Percentiles rank a stretch among this genome's conserved stretches.
Conservation (phyloP, 768 basidiomycete species). For the Agaricus sinodeliciosus region DNA sequence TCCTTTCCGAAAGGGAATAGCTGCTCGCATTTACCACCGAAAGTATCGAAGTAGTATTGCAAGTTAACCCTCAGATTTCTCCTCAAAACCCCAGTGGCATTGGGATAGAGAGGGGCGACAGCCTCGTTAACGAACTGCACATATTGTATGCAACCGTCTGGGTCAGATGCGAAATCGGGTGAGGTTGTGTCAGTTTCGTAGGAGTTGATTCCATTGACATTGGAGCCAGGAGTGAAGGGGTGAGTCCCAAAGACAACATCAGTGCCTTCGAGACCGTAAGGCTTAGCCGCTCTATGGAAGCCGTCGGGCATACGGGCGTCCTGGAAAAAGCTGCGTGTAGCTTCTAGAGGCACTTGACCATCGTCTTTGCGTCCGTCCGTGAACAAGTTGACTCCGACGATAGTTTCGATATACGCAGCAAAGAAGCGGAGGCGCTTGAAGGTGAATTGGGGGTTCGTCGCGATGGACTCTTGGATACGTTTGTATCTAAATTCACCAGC, state of each 20-base stretch:
- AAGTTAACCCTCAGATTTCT: conserved; percentile 11
- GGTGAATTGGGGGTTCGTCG: conserved; percentile 15
- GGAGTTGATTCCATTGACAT: conserved; percentile 10
- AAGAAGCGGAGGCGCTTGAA: conserved; percentile 12
- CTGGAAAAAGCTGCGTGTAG: conserved; percentile 15
- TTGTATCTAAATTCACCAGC: conserved; percentile 13
- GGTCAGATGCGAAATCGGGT: conserved; percentile 2
- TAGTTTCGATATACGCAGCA: conserved; percentile 13
- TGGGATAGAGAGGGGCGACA: conserved; percentile 15
- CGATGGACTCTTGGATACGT: conserved; percentile 16
- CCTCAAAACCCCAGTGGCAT: conserved; percentile 13
- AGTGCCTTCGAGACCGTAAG: conserved; percentile 2
- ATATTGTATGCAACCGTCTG: conserved; percentile 12
- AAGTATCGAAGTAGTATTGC: conserved; percentile 6
- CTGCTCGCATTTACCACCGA: conserved; percentile 5
- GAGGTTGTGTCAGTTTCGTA: conserved; percentile 12
- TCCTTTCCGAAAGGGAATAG: conserved; percentile 11
- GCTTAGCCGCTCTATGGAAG: conserved; percentile 11
- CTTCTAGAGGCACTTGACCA: conserved; percentile 10
- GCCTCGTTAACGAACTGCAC: conserved; percentile 13
- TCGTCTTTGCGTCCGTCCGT: conserved; percentile 14
- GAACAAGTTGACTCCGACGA: conserved; percentile 15
- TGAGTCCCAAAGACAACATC: not conserved
- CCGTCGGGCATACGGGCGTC: conserved; percentile 13
- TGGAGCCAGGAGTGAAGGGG: conserved; percentile 14